Percentiles rank a stretch among this genome's conserved stretches.
These are phyloP conservation scores for Emydomyces testavorans DNA, from an alignment of 2,329 filamentous ascomycete species.

Conservation along the genomic window DNA sequence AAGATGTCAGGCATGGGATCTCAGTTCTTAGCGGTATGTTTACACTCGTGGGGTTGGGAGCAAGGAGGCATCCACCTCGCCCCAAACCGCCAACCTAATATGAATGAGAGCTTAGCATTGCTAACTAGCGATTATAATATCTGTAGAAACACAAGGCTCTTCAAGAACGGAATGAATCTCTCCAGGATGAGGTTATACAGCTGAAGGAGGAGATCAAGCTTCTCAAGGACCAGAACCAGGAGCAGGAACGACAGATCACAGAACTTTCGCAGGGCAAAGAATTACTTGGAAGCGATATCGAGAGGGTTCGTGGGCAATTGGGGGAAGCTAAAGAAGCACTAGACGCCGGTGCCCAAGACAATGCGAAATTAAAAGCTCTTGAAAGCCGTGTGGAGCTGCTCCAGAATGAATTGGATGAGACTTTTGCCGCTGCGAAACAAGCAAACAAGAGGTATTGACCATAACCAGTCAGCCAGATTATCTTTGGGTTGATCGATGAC, in stretches of 20 bases:
- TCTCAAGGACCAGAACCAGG: conserved; percentile 86
- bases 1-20: conserved; percentile 12
- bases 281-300: conserved; percentile 77
- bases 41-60: conserved; percentile 2
- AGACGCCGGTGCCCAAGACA: conserved; percentile 68
- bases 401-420: conserved; percentile 94
- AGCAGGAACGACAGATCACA: conserved; percentile 96
- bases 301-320: conserved; percentile 76
- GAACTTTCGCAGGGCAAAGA: conserved; percentile 93
- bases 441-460: conserved; percentile 85
- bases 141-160: conserved; percentile 45
- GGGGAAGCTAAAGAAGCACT: conserved; percentile 80
- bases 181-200: conserved; percentile 70
- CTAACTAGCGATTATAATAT: not conserved
- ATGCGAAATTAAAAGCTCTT: conserved; percentile 82
- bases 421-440: conserved; percentile 91
- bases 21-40: conserved; percentile 12
- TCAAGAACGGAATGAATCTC: conserved; percentile 85
- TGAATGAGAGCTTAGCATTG: not conserved
- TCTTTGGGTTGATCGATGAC: conserved; percentile 10
- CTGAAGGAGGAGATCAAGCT: conserved; percentile 75
- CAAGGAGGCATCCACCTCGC: not conserved
- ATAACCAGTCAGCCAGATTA: not conserved
- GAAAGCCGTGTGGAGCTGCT: conserved; percentile 87
- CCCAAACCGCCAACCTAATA: not conserved